Conservation (phyloP, 2,329 filamentous ascomycete genomes). For the Ceratocystis colombiana region DNA sequence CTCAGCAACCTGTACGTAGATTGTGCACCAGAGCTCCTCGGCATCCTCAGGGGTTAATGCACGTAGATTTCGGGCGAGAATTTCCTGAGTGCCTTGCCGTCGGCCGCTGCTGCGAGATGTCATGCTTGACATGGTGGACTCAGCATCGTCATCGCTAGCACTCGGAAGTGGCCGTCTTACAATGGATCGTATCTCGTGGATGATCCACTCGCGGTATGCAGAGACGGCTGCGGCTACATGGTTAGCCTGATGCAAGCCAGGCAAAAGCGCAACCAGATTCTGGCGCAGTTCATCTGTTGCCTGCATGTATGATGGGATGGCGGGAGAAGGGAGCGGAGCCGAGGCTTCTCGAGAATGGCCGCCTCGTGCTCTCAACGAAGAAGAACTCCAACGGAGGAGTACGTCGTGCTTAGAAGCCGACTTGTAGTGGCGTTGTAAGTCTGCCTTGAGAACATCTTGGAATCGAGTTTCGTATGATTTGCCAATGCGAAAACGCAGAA, state of each 20-base stretch:
- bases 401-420: slow-evolving; percentile 62
- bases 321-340: slow-evolving; percentile 35
- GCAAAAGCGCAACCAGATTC: slow-evolving; percentile 59
- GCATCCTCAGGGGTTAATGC: slow-evolving; percentile 74
- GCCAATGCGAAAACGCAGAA: slow-evolving; percentile 70
- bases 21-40: slow-evolving; percentile 67
- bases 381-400: slow-evolving; percentile 71
- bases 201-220: slow-evolving; percentile 70
- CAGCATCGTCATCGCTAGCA: slow-evolving; percentile 86
- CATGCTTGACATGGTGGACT: slow-evolving; percentile 77
- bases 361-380: slow-evolving; percentile 62
- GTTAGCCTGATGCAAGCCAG: slow-evolving; percentile 69
- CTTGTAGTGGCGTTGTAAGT: slow-evolving; percentile 71
- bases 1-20: slow-evolving; percentile 83
- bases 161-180: slow-evolving; percentile 80
- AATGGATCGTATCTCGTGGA: slow-evolving; percentile 76
- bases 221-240: slow-evolving; percentile 73
- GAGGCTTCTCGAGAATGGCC: slow-evolving; percentile 51
- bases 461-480: slow-evolving; percentile 78
- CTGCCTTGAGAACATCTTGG: slow-evolving; percentile 62
- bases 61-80: slow-evolving; percentile 77
- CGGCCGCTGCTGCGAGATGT: slow-evolving; percentile 38
- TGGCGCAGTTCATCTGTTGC: slow-evolving; percentile 60
- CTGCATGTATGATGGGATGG: slow-evolving; percentile 68
- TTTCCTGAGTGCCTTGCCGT: slow-evolving; percentile 56